Conservation (phyloP, 202 grass and related monocot genomes). For the Setaria italica region DNA sequence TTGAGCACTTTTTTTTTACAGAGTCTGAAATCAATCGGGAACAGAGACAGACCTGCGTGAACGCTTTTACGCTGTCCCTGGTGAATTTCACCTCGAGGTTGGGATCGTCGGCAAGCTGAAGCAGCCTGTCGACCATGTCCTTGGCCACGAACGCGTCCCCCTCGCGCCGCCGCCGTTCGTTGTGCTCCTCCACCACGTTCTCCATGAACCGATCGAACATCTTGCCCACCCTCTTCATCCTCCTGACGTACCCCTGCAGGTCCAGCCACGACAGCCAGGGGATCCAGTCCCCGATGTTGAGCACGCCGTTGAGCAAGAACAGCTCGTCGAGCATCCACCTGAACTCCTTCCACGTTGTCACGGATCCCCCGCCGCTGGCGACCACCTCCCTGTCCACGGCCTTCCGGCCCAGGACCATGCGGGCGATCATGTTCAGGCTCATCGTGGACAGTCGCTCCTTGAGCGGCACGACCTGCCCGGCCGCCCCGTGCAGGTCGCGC, state of each 20-base stretch:
- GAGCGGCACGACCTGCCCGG: conserved; percentile 51
- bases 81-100: conserved; percentile 73
- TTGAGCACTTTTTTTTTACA: background rate
- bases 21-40: background rate
- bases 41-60: conserved; percentile 64
- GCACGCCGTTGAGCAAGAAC: conserved; percentile 81
- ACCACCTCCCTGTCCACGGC: conserved; percentile 50
- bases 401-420: conserved; percentile 85
- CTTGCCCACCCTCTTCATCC: conserved; percentile 80
- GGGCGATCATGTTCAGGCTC: conserved; percentile 80
- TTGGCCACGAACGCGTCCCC: conserved; percentile 59
- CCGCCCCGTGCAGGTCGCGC: conserved; percentile 37
- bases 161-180: conserved; percentile 49
- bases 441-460: conserved; percentile 74
- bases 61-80: conserved; percentile 70
- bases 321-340: conserved; percentile 84
- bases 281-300: conserved; percentile 86
- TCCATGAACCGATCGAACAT: conserved; percentile 84
- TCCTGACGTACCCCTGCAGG: conserved; percentile 67
- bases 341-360: conserved; percentile 74
- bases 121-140: conserved; percentile 87
- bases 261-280: conserved; percentile 70
- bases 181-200: conserved; percentile 80
- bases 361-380: conserved; percentile 1
- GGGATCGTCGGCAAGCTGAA: conserved; percentile 72